phyloP scores from a whole-genome alignment of 441 rosid species.

The Breynia disticha region DNA sequence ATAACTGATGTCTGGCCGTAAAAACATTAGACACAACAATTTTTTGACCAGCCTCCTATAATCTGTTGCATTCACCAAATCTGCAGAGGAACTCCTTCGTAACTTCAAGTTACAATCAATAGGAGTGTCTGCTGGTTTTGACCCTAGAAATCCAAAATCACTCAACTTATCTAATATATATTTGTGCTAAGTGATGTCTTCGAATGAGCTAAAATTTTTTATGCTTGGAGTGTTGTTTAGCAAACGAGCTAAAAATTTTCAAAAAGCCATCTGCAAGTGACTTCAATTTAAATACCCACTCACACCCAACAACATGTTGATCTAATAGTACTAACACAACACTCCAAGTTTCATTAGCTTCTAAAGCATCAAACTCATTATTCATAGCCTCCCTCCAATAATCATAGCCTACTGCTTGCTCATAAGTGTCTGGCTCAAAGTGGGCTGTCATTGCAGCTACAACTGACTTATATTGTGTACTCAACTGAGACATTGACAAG shows the following conservation, averaged over 20 bases:
- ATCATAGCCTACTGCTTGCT: background rate
- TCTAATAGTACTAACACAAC: background rate
- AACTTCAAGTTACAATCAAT: background rate
- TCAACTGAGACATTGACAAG: background rate
- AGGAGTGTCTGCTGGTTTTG: background rate
- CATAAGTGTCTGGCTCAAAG: background rate
- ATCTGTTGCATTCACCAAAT: no score
- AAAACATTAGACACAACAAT: no score
- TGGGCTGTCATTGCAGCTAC: background rate
- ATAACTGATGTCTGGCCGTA: no score
- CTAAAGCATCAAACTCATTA: no score
- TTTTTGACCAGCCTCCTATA: no score
- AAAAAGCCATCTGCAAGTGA: background rate
- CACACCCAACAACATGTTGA: background rate
- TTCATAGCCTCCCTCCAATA: slow-evolving; percentile 5
- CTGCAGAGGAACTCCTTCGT: no score
- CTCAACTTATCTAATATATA: background rate
- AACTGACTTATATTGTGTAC: background rate
- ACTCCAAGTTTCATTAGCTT: slow-evolving; percentile 1
- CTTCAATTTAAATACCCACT: slow-evolving; percentile 6
- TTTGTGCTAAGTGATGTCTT: background rate
- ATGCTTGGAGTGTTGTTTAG: slow-evolving; percentile 1
- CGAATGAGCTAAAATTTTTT: background rate
- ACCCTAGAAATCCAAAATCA: background rate
- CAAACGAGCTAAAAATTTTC: background rate